Base-by-base conservation (phyloP, 495 filamentous ascomycete genomes). In the Penicillium crystallinum region DNA sequence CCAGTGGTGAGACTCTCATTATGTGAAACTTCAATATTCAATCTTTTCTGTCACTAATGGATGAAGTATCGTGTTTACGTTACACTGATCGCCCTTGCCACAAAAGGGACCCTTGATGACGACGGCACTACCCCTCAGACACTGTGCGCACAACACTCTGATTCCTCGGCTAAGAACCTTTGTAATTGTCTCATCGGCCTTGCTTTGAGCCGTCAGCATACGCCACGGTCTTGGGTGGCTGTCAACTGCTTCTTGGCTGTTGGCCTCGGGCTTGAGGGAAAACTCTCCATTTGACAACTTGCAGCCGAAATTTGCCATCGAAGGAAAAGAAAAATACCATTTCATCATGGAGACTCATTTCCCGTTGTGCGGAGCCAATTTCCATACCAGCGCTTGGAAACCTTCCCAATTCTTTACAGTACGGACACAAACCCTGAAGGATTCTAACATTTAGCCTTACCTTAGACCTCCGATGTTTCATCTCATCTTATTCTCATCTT, bases 31-130 rank as follows among this genome's bases (percentile, higher is more conserved):
- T 31, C 29, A 11, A 31, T 42, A 30, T 12, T 29, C 23, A 18
- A 29, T 42, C 17, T 41, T 22, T 3, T 14, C 12, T 38, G 7
- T 22, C 12, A 38, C 12, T 9, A 22, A 39, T 12, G 23, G 23
- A 27, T 3, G 15, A 36, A 7, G 29, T 36, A n/a, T 19, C 7
- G 22, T 27, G 11, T 11, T n/a, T 25, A 41, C n/a, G 2, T 6
- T 8, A 7, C 3, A 27, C 7, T 27, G 42, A 45, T 45, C 42
- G 11, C 8, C 40, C 19, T 45, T 33, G 18, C 42, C 44, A 35
- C 44, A 46, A 41, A 4, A 37, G 10, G 29, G 34, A 37, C 46
- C 46, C 34, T 48, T 38, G 21, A 48, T 48, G 33, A 48, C 45
- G 31, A 34, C 29, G 6, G 18, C 17, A 17, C 12, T 27, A 37